Conservation (phyloP, 2,329 filamentous ascomycete species). For the Phialophora verrucosa region DNA sequence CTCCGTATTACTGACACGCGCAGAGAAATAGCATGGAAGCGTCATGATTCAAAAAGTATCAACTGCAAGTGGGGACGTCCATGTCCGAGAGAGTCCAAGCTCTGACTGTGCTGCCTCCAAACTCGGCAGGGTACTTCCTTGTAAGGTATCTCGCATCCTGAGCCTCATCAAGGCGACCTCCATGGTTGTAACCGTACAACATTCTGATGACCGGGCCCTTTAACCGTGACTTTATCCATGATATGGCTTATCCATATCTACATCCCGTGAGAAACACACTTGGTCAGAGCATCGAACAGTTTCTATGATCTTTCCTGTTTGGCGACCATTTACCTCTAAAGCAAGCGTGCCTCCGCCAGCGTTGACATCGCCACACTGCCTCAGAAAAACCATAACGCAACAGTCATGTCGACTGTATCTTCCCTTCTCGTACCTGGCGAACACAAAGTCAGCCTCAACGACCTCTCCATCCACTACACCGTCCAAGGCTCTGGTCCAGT, state of each 20-base stretch:
- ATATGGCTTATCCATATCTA: neutral
- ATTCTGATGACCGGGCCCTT: neutral
- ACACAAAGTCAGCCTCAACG: conserved; percentile 10
- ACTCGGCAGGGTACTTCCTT: neutral
- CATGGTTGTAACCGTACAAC: neutral
- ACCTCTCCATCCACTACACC: conserved; percentile 16
- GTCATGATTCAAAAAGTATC: neutral
- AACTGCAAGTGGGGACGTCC: neutral
- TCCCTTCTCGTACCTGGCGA: conserved; percentile 6
- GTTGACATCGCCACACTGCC: neutral
- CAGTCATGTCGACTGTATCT: neutral
- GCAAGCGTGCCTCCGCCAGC: neutral
- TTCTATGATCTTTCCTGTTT: neutral
- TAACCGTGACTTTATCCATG: neutral
- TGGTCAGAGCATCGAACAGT: neutral
- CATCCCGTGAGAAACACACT: neutral
- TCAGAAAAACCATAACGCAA: neutral
- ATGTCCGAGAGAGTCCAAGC: neutral
- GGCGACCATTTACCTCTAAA: neutral
- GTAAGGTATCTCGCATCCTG: neutral
- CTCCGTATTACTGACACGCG: neutral
- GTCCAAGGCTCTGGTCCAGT: neutral
- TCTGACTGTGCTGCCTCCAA: neutral
- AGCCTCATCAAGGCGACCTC: too few relatives aligned
- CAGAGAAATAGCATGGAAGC: neutral